Evolutionary conservation across 495 filamentous ascomycete species (phyloP), one percentile per base, ranked within the genome.

Genomic region (Lentithecium fluviatile): DNA sequence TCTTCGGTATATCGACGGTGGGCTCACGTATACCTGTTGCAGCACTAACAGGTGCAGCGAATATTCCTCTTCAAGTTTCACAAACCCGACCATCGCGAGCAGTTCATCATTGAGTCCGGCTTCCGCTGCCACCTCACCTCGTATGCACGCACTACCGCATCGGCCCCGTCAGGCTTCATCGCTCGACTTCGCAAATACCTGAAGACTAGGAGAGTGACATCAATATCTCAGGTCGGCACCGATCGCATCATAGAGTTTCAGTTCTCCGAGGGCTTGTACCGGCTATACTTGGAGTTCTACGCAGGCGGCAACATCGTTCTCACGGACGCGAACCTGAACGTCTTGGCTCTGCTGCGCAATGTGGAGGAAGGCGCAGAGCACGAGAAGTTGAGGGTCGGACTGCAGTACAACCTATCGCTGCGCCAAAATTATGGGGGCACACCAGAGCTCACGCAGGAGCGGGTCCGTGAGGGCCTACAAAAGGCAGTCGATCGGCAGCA

Each of bases 61-160:
- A 95, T 97, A 73, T 91, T 97, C 73, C 88, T 98, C 20, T 83
- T 98, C 74, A 97, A 96, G 72, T 82, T 87, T 58, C 86, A 92
- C 58, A 95, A 91, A 71, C 89, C 94, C 34, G 85, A 91, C 69
- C 80, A 83, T 67, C 87, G 88, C 68, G 86, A 93, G 66, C 92
- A 96, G 71, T 78, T 98, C 46, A 77, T 98, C 45, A 82, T 98
- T 69, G 94, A 98, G 69, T 92, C 90, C 11, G 94, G 94, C 43
- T 98, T 98, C 75, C 91, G 94, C 71, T 93, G 89, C 74, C 94
- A 98, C 73, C 80, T 97, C 58, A 97, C 93, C 3, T 82, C 84
- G 65, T 98, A 93, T 78, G 85, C 86, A 38, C 88, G 94, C 54
- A 84, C 88, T 15, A 92, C 94, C 4, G 88, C 93, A 7, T 79